phyloP scores from a whole-genome alignment of 129 eudicot genomes.

The Apium graveolens region DNA sequence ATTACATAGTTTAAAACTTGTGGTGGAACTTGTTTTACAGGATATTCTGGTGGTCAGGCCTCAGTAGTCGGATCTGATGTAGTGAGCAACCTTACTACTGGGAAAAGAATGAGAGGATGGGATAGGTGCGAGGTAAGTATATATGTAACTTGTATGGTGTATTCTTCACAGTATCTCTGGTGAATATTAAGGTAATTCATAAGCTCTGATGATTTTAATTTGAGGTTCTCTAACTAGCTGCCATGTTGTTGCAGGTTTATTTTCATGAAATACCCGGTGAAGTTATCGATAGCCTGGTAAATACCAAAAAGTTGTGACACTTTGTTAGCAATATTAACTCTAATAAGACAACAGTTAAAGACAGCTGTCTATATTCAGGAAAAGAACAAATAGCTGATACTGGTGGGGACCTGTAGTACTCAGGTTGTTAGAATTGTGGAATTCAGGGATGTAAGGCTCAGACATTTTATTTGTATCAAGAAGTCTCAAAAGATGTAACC shows the following conservation, averaged over 20 bases:
- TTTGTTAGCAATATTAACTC: no score
- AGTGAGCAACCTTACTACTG: slow-evolving; percentile 67
- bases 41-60: slow-evolving; percentile 81
- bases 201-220: background rate
- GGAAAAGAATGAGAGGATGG: slow-evolving; percentile 66
- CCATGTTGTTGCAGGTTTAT: slow-evolving; percentile 65
- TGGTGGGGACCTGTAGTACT: no score
- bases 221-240: background rate
- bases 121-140: slow-evolving; percentile 71
- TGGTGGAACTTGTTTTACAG: slow-evolving; percentile 26
- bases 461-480: no score
- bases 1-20: slow-evolving; percentile 3
- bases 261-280: slow-evolving; percentile 85
- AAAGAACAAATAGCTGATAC: no score
- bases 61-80: slow-evolving; percentile 83
- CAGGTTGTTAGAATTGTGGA: no score
- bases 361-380: no score
- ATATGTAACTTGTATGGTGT: background rate
- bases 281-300: slow-evolving; percentile 75
- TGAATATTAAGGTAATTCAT: background rate
- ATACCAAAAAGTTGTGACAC: slow-evolving; percentile 2
- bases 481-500: no score
- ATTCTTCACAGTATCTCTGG: background rate
- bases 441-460: no score
- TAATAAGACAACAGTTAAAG: no score